phyloP scores from a whole-genome alignment of 176 grass and related monocot genomes.

The Aegilops sharonensis region DNA sequence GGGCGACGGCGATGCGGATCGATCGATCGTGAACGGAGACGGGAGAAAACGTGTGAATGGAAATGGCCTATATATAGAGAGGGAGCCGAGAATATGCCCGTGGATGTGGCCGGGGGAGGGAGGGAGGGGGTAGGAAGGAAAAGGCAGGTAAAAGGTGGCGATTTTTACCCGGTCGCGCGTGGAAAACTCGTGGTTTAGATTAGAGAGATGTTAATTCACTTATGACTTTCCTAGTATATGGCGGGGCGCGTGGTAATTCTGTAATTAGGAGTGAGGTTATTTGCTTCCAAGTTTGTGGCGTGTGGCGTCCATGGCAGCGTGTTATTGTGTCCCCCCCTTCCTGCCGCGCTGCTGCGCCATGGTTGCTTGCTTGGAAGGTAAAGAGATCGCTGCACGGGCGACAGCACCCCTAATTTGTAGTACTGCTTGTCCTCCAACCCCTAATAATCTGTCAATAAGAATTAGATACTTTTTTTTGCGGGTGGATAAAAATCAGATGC shows the following conservation, averaged over 20 bases:
- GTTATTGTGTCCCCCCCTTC: too few relatives aligned
- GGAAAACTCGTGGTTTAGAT: not conserved
- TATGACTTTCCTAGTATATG: not conserved
- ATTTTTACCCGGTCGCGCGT: not conserved
- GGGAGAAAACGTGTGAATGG: conserved; percentile 10
- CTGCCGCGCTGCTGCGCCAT: too few relatives aligned
- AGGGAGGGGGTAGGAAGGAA: not conserved
- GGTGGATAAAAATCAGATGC: too few relatives aligned
- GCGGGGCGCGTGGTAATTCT: too few relatives aligned
- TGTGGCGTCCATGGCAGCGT: too few relatives aligned
- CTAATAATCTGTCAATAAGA: too few relatives aligned
- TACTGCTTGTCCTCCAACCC: not conserved
- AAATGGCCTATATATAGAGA: conserved; percentile 15
- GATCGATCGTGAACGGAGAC: not conserved
- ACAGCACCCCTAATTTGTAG: not conserved
- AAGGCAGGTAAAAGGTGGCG: not conserved
- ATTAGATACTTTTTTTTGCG: too few relatives aligned
- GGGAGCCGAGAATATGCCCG: not conserved
- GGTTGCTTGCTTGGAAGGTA: too few relatives aligned
- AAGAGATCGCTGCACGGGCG: not conserved
- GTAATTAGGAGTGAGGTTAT: not conserved
- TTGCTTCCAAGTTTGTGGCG: not conserved
- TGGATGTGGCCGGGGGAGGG: not conserved
- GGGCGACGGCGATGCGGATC: conserved; percentile 24
- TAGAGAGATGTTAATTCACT: not conserved